A percentile compares a stretch with the other conserved stretches of the same genome.
Evolutionary conservation across 2,329 filamentous ascomycete species (phyloP).

Genomic region (Myriosclerotinia curreyana): DNA sequence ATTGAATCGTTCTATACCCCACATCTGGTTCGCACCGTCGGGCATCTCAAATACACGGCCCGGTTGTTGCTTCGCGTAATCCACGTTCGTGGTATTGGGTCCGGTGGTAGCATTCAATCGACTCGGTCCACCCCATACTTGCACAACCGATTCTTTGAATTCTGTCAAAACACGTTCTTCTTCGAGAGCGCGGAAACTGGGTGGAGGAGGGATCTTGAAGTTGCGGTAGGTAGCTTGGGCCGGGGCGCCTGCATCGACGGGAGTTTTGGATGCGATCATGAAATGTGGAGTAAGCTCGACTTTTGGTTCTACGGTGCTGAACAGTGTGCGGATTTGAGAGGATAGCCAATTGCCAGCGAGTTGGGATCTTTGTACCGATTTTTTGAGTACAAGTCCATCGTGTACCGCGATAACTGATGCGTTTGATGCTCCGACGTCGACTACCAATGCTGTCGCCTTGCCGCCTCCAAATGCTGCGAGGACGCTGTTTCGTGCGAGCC

Average conservation of each 20-base stretch:
- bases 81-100: conserved; percentile 65
- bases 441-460: conserved; percentile 86
- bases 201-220: conserved; percentile 59
- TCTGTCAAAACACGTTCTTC: conserved; percentile 92
- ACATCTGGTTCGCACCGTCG: conserved; percentile 93
- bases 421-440: conserved; percentile 87
- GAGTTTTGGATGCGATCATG: conserved; percentile 80
- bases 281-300: conserved; percentile 80
- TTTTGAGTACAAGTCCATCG: conserved; percentile 90
- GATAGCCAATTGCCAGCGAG: conserved; percentile 89
- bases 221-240: conserved; percentile 72
- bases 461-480: conserved; percentile 88
- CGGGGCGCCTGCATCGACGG: conserved; percentile 81
- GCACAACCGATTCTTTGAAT: conserved; percentile 96
- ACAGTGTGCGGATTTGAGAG: conserved; percentile 78
- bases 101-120: conserved; percentile 51
- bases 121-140: conserved; percentile 83
- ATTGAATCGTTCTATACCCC: conserved; percentile 81
- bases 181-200: conserved; percentile 77
- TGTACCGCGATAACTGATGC: conserved; percentile 88
- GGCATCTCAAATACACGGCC: conserved; percentile 95
- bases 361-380: conserved; percentile 80
- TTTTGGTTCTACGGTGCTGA: conserved; percentile 65
- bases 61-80: conserved; percentile 67
- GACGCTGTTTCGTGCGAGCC: conserved; percentile 83